Evolutionary conservation across 2,329 filamentous ascomycete species (phyloP).

Genomic region (Gliomastix tumulicola): DNA sequence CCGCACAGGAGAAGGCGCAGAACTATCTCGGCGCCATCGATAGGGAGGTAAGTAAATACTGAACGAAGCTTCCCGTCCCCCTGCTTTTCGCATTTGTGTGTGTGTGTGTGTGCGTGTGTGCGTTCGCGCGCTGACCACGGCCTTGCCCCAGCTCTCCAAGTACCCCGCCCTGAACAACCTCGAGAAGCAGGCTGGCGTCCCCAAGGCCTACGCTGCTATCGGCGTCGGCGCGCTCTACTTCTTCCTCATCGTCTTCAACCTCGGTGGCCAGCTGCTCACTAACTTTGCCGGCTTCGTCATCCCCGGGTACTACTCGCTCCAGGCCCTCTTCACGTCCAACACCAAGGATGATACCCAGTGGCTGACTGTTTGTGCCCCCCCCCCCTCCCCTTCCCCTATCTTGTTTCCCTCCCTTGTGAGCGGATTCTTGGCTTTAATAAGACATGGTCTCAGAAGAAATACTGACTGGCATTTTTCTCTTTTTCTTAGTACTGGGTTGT

Average conservation of each 20-base stretch:
- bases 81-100: too few relatives aligned
- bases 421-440: too few relatives aligned
- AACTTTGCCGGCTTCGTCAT: slow-evolving; percentile 80
- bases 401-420: too few relatives aligned
- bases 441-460: too few relatives aligned
- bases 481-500: slow-evolving; percentile 95
- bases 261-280: slow-evolving; percentile 79
- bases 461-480: too few relatives aligned
- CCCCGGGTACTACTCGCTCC: slow-evolving; percentile 77
- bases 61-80: neutral
- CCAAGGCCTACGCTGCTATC: slow-evolving; percentile 79
- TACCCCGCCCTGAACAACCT: slow-evolving; percentile 79
- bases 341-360: slow-evolving; percentile 79
- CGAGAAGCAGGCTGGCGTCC: slow-evolving; percentile 75
- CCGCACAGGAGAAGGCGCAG: slow-evolving; percentile 69
- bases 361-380: slow-evolving; percentile 54
- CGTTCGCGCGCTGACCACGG: neutral
- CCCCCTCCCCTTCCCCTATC: too few relatives aligned
- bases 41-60: slow-evolving; percentile 58
- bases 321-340: slow-evolving; percentile 64
- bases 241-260: slow-evolving; percentile 89
- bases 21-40: slow-evolving; percentile 74
- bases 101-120: too few relatives aligned
- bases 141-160: slow-evolving; percentile 63
- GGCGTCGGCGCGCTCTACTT: slow-evolving; percentile 75